Conservation (phyloP, 73 alveolate species). For the Paramecium pentaurelia region DNA sequence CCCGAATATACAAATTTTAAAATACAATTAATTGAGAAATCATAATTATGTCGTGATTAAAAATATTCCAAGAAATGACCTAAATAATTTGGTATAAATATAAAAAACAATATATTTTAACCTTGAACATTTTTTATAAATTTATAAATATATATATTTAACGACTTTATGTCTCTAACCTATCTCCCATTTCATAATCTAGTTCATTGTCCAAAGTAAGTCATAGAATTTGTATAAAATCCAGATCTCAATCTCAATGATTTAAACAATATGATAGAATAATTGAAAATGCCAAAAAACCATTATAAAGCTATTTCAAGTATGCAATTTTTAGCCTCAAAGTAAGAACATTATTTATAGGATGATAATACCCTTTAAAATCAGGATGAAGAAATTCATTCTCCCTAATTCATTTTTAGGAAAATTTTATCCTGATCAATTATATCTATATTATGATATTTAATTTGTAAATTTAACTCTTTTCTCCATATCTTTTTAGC, state of each 20-base stretch:
- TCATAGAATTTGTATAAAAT: background rate
- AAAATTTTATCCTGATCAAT: background rate
- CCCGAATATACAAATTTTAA: too few relatives aligned
- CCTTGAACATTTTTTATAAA: background rate
- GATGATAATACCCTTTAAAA: background rate
- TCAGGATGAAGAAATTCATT: background rate
- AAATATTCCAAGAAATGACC: too few relatives aligned
- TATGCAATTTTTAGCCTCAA: background rate
- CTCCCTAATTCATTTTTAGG: background rate
- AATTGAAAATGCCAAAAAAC: background rate
- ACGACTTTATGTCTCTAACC: background rate
- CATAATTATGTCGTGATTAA: too few relatives aligned
- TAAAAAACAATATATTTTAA: background rate
- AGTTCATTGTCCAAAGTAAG: conserved; percentile 8
- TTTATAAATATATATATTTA: background rate
- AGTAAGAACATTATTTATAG: background rate
- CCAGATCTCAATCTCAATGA: background rate
- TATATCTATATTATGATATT: background rate
- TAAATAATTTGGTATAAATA: background rate
- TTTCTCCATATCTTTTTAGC: background rate
- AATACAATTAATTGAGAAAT: background rate
- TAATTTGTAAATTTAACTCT: background rate
- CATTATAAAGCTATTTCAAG: background rate
- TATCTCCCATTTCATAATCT: background rate
- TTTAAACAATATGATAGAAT: background rate